phyloP scores from a whole-genome alignment of 495 filamentous ascomycete genomes.

The Xylaria castorea region DNA sequence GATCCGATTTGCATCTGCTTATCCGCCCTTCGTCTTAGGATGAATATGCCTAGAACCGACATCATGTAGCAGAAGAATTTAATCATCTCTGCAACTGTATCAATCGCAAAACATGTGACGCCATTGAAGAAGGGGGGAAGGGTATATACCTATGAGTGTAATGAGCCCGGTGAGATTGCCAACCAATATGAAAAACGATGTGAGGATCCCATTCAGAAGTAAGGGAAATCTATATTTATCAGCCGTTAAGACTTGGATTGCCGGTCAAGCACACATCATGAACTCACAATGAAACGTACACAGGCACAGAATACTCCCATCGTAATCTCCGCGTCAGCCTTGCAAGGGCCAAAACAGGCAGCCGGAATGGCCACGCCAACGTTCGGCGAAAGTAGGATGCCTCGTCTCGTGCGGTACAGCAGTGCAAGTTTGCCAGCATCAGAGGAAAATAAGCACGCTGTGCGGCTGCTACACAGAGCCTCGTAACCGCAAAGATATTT shows the following conservation, averaged over 20 bases:
- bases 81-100: conserved; percentile 30
- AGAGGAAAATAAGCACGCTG: conserved; percentile 36
- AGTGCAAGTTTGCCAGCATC: conserved; percentile 33
- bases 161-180: conserved; percentile 32
- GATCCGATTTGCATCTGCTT: conserved; percentile 18
- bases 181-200: conserved; percentile 31
- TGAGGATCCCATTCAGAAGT: conserved; percentile 30
- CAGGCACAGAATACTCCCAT: conserved; percentile 30
- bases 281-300: conserved; percentile 26
- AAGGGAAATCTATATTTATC: conserved; percentile 16
- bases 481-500: conserved; percentile 40
- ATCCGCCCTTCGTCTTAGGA: conserved; percentile 25
- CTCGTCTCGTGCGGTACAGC: conserved; percentile 34
- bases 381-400: conserved; percentile 24
- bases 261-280: neutral
- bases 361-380: conserved; percentile 21
- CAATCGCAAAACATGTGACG: conserved; percentile 23
- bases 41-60: conserved; percentile 30
- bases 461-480: conserved; percentile 33
- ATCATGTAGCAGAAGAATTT: conserved; percentile 32
- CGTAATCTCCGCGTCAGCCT: conserved; percentile 30
- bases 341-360: conserved; percentile 23
- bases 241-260: conserved; percentile 17
- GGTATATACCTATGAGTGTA: conserved; percentile 34
- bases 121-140: neutral